Evolutionary conservation across 176 grass and related monocot genomes (phyloP).

Genomic region (Cenchrus purpureus): DNA sequence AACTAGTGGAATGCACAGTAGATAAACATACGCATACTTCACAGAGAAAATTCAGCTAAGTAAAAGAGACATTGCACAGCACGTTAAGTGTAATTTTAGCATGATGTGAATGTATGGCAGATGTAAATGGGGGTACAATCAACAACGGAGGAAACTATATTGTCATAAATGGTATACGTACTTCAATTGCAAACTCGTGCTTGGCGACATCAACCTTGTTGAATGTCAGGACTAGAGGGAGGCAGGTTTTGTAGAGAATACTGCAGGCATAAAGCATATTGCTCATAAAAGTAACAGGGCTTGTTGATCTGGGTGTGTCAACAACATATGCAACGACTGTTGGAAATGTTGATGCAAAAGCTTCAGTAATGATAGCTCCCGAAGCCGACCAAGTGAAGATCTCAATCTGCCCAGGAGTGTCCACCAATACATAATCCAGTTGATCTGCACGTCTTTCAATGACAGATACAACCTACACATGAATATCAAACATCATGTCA

Average conservation of each 20-base stretch:
- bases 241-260: slow-evolving; percentile 92
- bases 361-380: slow-evolving; percentile 96
- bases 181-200: slow-evolving; percentile 83
- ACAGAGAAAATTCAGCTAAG: background rate
- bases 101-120: background rate
- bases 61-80: background rate
- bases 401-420: slow-evolving; percentile 97
- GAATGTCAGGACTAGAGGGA: slow-evolving; percentile 84
- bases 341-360: slow-evolving; percentile 95
- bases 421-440: slow-evolving; percentile 90
- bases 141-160: slow-evolving; percentile 6
- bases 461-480: slow-evolving; percentile 77
- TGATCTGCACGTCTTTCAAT: slow-evolving; percentile 88
- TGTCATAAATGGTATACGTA: slow-evolving; percentile 33
- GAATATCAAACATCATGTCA: slow-evolving; percentile 33
- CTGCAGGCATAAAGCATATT: slow-evolving; percentile 98
- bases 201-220: slow-evolving; percentile 94
- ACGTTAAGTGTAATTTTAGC: background rate
- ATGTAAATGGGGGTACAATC: background rate
- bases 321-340: slow-evolving; percentile 87
- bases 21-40: background rate
- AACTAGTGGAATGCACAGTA: background rate
- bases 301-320: slow-evolving; percentile 89
- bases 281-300: slow-evolving; percentile 91
- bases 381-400: slow-evolving; percentile 99